Conservation (phyloP, 768 basidiomycete species). For the Multifurca ochricompacta region DNA sequence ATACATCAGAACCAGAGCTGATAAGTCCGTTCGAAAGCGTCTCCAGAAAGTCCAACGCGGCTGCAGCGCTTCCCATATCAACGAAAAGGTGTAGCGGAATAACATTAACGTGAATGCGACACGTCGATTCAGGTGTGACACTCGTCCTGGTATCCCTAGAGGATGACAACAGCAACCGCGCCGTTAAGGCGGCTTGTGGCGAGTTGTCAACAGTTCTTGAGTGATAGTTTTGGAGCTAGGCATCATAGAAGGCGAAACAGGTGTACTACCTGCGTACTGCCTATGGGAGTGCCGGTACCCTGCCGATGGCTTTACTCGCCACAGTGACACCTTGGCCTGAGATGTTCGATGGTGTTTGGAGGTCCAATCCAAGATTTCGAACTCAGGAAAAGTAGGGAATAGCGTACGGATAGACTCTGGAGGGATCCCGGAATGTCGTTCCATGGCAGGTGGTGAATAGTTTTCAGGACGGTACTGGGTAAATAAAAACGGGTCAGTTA, state of each 20-base stretch:
- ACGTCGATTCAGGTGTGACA: not conserved
- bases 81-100: slow-evolving; percentile 71
- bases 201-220: not conserved
- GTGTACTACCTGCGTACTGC: not conserved
- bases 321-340: slow-evolving; percentile 51
- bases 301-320: slow-evolving; percentile 42
- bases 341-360: slow-evolving; percentile 31
- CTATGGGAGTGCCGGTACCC: slow-evolving; percentile 5
- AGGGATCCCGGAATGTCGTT: slow-evolving; percentile 1
- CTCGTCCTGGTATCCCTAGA: not conserved
- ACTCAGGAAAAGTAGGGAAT: slow-evolving; percentile 37
- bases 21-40: slow-evolving; percentile 27
- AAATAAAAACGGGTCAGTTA: slow-evolving; percentile 62
- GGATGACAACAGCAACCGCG: slow-evolving; percentile 14
- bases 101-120: slow-evolving; percentile 34
- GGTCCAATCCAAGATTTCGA: slow-evolving; percentile 61
- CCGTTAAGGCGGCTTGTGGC: slow-evolving; percentile 16
- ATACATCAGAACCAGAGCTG: not conserved
- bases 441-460: slow-evolving; percentile 30
- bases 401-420: not conserved
- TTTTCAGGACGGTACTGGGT: slow-evolving; percentile 46
- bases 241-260: not conserved
- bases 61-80: slow-evolving; percentile 46
- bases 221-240: not conserved
- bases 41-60: slow-evolving; percentile 42